phyloP scores from a whole-genome alignment of 2,329 filamentous ascomycete genomes.

The Colletotrichum lentis region DNA sequence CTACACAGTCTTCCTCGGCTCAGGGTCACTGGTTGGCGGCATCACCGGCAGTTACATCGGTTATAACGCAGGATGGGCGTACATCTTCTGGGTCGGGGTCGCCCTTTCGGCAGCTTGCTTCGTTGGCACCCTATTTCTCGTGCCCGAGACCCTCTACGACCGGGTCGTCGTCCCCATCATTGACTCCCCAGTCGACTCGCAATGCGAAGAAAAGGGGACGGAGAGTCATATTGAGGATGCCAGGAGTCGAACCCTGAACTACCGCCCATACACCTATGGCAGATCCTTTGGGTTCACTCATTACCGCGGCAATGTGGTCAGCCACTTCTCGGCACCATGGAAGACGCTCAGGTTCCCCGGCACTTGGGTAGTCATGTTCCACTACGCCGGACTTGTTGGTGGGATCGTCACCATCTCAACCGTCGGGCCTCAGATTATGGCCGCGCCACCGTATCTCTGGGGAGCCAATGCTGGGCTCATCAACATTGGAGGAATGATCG shows the following conservation, averaged over 20 bases:
- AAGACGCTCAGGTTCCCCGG: constrained; percentile 45
- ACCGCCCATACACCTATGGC: constrained; percentile 9
- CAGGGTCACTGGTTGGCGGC: constrained; percentile 47
- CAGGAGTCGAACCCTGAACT: background rate
- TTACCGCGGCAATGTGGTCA: constrained; percentile 38
- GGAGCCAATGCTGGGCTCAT: constrained; percentile 46
- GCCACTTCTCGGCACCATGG: constrained; percentile 44
- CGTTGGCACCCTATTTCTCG: constrained; percentile 44
- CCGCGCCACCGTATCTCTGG: constrained; percentile 47
- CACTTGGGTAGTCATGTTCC: constrained; percentile 49
- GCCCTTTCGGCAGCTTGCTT: constrained; percentile 43
- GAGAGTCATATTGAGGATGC: constrained; percentile 22
- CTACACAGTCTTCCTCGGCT: constrained; percentile 46
- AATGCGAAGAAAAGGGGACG: constrained; percentile 24
- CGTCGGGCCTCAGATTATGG: constrained; percentile 46
- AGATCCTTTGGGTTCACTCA: constrained; percentile 39
- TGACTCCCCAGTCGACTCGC: background rate
- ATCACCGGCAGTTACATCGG: constrained; percentile 50
- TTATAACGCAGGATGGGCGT: constrained; percentile 45
- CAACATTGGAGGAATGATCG: constrained; percentile 48
- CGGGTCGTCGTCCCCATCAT: constrained; percentile 30
- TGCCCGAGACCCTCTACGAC: constrained; percentile 48
- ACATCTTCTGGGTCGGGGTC: constrained; percentile 46
- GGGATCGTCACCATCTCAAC: constrained; percentile 48
- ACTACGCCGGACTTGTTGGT: constrained; percentile 50